Base-by-base conservation (phyloP, 495 filamentous ascomycete species). In the Hypomontagnella monticulosa region DNA sequence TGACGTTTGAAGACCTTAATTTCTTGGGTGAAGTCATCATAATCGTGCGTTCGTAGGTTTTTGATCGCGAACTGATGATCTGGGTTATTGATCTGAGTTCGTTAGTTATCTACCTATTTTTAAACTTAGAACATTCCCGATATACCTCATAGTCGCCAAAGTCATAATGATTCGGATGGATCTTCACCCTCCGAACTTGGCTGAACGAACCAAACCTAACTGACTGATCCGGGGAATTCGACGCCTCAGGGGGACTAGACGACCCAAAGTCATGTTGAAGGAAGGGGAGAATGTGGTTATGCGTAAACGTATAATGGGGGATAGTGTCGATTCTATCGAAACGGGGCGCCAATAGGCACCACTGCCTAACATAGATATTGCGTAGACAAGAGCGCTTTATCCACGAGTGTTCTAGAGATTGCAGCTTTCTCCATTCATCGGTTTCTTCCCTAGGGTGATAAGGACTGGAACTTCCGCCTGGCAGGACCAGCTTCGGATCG, bases 131-230 rank as follows among this genome's bases (percentile, higher is more conserved):
- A 43, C 10, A 43, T 43, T 9, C 19, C 1, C 19, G 3, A 43
- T 16, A 16, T 20, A 8, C 41, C 15, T 16, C 41, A 20, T 43
- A 43, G 15, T 43, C 41, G 15, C 41, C 41, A 18, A 43, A 43
- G 16, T 43, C 41, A 8, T 43, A 18, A 43, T 43, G 41, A 18
- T 43, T 43, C 19, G 41, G 41, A 43, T 43, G 41, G 15, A 43
- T 43, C 41, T 8, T 43, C 41, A 43, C 41, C 15, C 16, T 43
- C 15, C 15, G 15, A 9, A 43, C 41, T 16, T 43, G n/a, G 14
- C 41, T 43, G 15, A 18, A 43, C 8, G 41, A 43, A 20, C 41
- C 41, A 9, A 16, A 15, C 15, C 41, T 43, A 43, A 43, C 41
- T 16, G 15, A 4, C 10, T 43, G 14, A 7, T 20, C 15, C 15